Evolutionary conservation across 495 filamentous ascomycete species (phyloP).

Genomic region (Beverwykella pulmonaria): DNA sequence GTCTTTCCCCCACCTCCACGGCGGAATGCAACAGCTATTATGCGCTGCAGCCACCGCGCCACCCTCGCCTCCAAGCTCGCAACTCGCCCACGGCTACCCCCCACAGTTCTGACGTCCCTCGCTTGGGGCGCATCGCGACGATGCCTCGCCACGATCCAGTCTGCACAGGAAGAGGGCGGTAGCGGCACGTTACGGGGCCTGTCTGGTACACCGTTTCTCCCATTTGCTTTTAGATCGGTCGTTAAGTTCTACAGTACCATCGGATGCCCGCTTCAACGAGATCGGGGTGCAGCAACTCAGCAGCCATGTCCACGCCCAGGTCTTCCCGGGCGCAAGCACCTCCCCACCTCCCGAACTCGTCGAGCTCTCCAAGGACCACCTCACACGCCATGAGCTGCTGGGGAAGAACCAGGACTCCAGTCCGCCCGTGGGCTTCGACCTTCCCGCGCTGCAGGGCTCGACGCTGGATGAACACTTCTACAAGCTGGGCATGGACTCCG

Average conservation of each 20-base stretch:
- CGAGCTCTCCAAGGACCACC: slow-evolving; percentile 76
- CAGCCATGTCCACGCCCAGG: slow-evolving; percentile 74
- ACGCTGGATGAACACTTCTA: slow-evolving; percentile 95
- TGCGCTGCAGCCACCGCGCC: slow-evolving; percentile 30
- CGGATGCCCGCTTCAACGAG: slow-evolving; percentile 76
- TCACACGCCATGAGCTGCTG: slow-evolving; percentile 82
- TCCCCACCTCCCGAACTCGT: slow-evolving; percentile 70
- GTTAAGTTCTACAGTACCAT: slow-evolving; percentile 50
- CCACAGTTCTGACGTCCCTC: slow-evolving; percentile 5
- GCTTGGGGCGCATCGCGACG: slow-evolving; percentile 20
- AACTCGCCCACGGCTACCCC: slow-evolving; percentile 15
- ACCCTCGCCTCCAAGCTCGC: slow-evolving; percentile 14
- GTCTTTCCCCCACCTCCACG: not conserved
- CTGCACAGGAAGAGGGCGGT: slow-evolving; percentile 3
- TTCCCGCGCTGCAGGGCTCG: slow-evolving; percentile 75
- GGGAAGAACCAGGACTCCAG: slow-evolving; percentile 81
- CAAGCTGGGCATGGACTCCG: slow-evolving; percentile 83
- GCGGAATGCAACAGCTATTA: slow-evolving; percentile 23
- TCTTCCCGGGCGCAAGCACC: slow-evolving; percentile 67
- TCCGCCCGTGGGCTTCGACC: slow-evolving; percentile 78
- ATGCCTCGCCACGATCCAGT: slow-evolving; percentile 21
- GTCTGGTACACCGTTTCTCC: slow-evolving; percentile 8
- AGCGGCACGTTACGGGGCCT: slow-evolving; percentile 6
- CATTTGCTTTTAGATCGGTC: too few relatives aligned
- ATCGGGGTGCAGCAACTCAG: slow-evolving; percentile 94